phyloP scores from a whole-genome alignment of 2,329 filamentous ascomycete species.

The Coniochaeta sp. region DNA sequence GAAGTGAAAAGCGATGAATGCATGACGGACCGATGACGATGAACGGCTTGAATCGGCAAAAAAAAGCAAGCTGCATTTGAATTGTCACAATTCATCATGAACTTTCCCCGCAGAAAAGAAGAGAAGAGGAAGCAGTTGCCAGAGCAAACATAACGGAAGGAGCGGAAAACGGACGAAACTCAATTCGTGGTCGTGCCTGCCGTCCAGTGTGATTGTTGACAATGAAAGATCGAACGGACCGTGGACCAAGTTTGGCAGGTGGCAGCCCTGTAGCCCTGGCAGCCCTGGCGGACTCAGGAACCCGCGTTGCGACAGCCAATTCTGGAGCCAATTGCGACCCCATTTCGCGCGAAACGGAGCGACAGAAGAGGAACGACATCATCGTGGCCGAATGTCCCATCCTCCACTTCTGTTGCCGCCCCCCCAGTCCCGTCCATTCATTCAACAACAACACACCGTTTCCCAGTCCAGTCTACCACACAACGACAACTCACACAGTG shows the following conservation, averaged over 20 bases:
- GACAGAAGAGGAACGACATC: background rate
- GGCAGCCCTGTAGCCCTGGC: background rate
- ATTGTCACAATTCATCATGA: too few relatives aligned
- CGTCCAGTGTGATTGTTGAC: too few relatives aligned
- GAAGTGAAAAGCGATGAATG: too few relatives aligned
- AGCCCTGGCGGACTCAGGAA: too few relatives aligned
- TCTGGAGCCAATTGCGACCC: too few relatives aligned
- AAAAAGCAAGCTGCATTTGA: too few relatives aligned
- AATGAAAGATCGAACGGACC: background rate
- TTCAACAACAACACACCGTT: background rate
- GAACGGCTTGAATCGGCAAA: too few relatives aligned
- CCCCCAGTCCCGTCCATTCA: background rate
- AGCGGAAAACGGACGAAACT: background rate
- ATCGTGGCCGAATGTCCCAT: conserved; percentile 2
- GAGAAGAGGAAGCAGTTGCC: too few relatives aligned
- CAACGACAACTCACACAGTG: background rate
- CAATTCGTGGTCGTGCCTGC: background rate
- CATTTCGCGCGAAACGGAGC: background rate
- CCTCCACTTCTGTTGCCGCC: background rate
- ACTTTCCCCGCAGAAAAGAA: too few relatives aligned
- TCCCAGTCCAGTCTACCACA: background rate
- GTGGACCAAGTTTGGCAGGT: background rate
- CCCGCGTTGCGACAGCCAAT: too few relatives aligned
- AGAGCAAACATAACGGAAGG: too few relatives aligned
- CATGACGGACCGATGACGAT: too few relatives aligned